Base-by-base conservation (phyloP, 768 basidiomycete species). In the Lentinula sp. region DNA sequence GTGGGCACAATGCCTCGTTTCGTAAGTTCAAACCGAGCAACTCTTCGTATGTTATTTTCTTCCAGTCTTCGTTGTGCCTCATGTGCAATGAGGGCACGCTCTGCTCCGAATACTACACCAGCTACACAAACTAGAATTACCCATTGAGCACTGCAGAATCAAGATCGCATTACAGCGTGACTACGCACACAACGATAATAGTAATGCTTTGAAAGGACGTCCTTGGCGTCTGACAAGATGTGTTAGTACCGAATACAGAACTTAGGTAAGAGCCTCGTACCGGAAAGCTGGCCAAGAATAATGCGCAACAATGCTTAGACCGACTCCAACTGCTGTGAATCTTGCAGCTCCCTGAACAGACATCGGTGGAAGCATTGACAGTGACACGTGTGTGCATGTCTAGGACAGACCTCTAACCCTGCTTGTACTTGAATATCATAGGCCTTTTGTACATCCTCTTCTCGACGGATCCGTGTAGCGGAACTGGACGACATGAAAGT, bases 181-280 rank as follows among this genome's bases (percentile, higher is more conserved):
- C 37, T 23, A 78, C 84, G 66, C 67, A 92, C 91, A 85, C 60
- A 83, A 81, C 35, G 85, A 85, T 6, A 92, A 81, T 4, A 94
- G 73, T 70, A 91, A 94, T 1, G 81, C 84, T 71, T 95, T 95
- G 78, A 93, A 85, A 3, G 89, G 83, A 18, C 91, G 77, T 0
- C 90, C 89, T 71, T 93, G 92, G 20, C 87, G 85, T 64, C 92
- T 93, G 63, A 12, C 8, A n/a, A 6, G 10, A 36, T 16, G 2
- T 54, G 20, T 54, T 10, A 28, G 39, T 56, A 59, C 37, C 33
- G 28, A 36, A 23, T 62, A 35, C 50, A 28, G 54, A n/a, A 28
- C 28, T 28, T 42, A 50, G 36, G 42, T 18, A 33, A 50, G 51
- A 53, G 7, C 16, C 65, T 28, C 79, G 66, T 62, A 89, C 89